These are phyloP conservation scores for Lentinus tigrinus DNA, from an alignment of 768 basidiomycete species.

Conservation along the genomic window DNA sequence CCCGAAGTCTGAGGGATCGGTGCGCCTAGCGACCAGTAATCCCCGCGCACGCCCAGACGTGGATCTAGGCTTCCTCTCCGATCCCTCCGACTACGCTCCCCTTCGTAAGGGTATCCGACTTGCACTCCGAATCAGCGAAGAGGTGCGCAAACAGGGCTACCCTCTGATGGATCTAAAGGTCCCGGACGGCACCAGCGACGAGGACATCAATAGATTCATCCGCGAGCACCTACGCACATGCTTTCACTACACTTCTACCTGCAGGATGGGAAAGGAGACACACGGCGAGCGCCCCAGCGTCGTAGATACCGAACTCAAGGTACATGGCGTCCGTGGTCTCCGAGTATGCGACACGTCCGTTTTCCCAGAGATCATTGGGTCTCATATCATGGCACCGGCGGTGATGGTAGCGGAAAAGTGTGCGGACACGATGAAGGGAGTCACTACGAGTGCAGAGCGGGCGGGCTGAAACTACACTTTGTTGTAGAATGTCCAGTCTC, in stretches of 20 bases:
- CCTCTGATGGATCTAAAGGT: slow-evolving; percentile 20
- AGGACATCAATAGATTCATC: slow-evolving; percentile 31
- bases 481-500: no score
- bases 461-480: no score
- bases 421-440: slow-evolving; percentile 31
- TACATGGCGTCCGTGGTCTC: slow-evolving; percentile 44
- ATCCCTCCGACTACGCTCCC: slow-evolving; percentile 24
- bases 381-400: slow-evolving; percentile 35
- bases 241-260: slow-evolving; percentile 37
- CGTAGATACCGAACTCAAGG: slow-evolving; percentile 41
- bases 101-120: slow-evolving; percentile 23
- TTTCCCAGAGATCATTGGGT: slow-evolving; percentile 29
- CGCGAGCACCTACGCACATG: slow-evolving; percentile 24
- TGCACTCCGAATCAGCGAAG: slow-evolving; percentile 17
- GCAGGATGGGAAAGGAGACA: slow-evolving; percentile 31
- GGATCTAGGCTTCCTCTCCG: slow-evolving; percentile 31
- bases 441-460: no score
- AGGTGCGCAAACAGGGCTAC: slow-evolving; percentile 16
- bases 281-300: slow-evolving; percentile 27
- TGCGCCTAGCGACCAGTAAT: slow-evolving; percentile 31
- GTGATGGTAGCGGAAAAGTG: slow-evolving; percentile 40
- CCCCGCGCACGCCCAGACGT: slow-evolving; percentile 29
- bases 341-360: slow-evolving; percentile 30
- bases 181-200: slow-evolving; percentile 27
- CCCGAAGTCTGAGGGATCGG: slow-evolving; percentile 24